Evolutionary conservation across 164 flowering plant species (phyloP).

Genomic region (Euptelea pleiosperma): DNA sequence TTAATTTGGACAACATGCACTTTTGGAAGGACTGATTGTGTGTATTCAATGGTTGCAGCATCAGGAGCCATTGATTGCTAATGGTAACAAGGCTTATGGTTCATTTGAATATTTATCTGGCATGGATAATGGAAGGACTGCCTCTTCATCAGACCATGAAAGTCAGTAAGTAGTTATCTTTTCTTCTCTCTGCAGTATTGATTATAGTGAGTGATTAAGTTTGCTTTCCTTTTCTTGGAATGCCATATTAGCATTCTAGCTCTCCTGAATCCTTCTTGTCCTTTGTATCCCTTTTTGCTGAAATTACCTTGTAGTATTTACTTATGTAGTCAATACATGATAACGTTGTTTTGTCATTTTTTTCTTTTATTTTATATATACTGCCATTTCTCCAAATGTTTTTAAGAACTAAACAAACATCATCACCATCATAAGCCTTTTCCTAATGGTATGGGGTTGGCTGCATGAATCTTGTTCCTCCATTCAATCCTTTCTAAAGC

Average conservation of each 20-base stretch:
- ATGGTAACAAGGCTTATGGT: slow-evolving; percentile 64
- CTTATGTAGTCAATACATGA: neutral
- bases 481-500: no score
- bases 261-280: neutral
- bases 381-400: neutral
- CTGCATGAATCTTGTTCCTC: no score
- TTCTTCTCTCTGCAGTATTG: neutral
- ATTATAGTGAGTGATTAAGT: no score
- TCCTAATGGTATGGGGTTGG: no score
- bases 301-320: neutral
- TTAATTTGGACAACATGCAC: neutral
- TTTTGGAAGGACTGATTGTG: slow-evolving; percentile 5
- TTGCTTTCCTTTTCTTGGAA: no score
- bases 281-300: neutral
- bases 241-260: neutral
- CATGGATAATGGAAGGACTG: slow-evolving; percentile 66
- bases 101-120: slow-evolving; percentile 91
- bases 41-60: slow-evolving; percentile 44
- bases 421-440: no score
- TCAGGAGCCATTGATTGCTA: slow-evolving; percentile 66
- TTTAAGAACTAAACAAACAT: no score
- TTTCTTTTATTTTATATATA: neutral
- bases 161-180: slow-evolving; percentile 74
- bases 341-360: neutral
- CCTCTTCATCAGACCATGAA: slow-evolving; percentile 92